phyloP scores from a whole-genome alignment of 108 stramenopile species.

The Nitzschia inconspicua region DNA sequence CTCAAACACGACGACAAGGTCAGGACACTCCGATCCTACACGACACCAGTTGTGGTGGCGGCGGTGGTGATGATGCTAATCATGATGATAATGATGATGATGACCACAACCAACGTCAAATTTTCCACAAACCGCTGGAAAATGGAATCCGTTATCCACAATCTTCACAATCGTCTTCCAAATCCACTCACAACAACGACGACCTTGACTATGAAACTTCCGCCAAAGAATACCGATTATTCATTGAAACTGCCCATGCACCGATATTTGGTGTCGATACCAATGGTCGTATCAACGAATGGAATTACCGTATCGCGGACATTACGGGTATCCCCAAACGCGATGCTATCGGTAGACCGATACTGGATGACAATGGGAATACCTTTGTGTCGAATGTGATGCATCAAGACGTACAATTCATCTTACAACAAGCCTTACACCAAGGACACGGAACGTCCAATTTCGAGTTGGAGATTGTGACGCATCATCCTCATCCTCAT shows the following conservation, averaged over 20 bases:
- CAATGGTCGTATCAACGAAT: conserved; percentile 54
- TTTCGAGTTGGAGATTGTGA: conserved; percentile 49
- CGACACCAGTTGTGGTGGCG: too few relatives aligned
- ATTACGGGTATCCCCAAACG: conserved; percentile 44
- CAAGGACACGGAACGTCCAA: conserved; percentile 46
- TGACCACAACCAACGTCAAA: too few relatives aligned
- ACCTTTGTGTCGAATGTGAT: conserved; percentile 30
- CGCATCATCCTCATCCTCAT: too few relatives aligned
- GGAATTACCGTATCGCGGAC: conserved; percentile 49
- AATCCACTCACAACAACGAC: background rate
- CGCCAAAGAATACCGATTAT: conserved; percentile 33
- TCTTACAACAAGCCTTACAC: conserved; percentile 30
- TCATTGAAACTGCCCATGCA: conserved; percentile 59
- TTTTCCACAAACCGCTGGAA: too few relatives aligned
- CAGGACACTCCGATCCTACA: too few relatives aligned
- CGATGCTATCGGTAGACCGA: conserved; percentile 8
- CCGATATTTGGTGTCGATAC: conserved; percentile 63
- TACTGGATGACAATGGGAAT: conserved; percentile 6
- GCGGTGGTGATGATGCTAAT: too few relatives aligned
- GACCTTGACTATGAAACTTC: conserved; percentile 26
- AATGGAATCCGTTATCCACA: too few relatives aligned
- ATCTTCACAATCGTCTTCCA: too few relatives aligned
- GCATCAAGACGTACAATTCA: conserved; percentile 19
- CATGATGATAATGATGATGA: too few relatives aligned
- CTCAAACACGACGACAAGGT: too few relatives aligned